These are phyloP conservation scores for Fusarium longipes DNA, from an alignment of 2,329 filamentous ascomycete genomes.

Conservation along the genomic window DNA sequence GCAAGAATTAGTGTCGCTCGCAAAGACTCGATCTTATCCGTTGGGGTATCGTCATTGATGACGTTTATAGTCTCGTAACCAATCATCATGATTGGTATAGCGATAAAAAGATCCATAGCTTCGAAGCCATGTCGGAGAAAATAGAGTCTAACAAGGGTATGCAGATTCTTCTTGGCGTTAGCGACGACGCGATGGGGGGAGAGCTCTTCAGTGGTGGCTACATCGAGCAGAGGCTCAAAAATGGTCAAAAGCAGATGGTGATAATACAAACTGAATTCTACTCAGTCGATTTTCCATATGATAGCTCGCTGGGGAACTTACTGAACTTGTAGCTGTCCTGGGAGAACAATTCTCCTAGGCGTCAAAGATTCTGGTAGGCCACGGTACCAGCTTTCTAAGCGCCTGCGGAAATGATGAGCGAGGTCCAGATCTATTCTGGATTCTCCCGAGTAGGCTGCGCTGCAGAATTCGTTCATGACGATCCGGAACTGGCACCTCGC, in stretches of 20 bases:
- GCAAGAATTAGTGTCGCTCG: constrained; percentile 51
- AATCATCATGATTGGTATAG: constrained; percentile 49
- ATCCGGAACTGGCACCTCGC: constrained; percentile 47
- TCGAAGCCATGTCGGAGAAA: constrained; percentile 51
- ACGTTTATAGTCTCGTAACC: constrained; percentile 45
- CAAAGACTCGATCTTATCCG: constrained; percentile 40
- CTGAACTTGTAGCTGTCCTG: constrained; percentile 53
- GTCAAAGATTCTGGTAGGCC: constrained; percentile 42
- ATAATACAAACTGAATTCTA: constrained; percentile 38
- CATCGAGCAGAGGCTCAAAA: constrained; percentile 42
- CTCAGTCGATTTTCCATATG: neutral
- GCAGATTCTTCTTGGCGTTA: constrained; percentile 34
- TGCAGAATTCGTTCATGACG: constrained; percentile 51
- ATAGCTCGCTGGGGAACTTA: constrained; percentile 28
- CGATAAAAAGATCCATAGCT: constrained; percentile 47
- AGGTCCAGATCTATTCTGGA: constrained; percentile 27
- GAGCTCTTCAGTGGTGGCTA: neutral
- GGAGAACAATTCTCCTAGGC: constrained; percentile 48
- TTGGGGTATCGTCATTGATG: constrained; percentile 34
- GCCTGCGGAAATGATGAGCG: constrained; percentile 37
- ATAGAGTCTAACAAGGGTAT: constrained; percentile 47
- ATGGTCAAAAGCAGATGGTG: constrained; percentile 44
- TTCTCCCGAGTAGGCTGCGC: constrained; percentile 22
- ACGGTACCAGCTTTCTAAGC: constrained; percentile 47
- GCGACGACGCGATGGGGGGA: constrained; percentile 36